Evolutionary conservation across 257 asterid genomes (phyloP), one percentile per base, ranked within the genome.

Genomic region (Capsicum chinense): DNA sequence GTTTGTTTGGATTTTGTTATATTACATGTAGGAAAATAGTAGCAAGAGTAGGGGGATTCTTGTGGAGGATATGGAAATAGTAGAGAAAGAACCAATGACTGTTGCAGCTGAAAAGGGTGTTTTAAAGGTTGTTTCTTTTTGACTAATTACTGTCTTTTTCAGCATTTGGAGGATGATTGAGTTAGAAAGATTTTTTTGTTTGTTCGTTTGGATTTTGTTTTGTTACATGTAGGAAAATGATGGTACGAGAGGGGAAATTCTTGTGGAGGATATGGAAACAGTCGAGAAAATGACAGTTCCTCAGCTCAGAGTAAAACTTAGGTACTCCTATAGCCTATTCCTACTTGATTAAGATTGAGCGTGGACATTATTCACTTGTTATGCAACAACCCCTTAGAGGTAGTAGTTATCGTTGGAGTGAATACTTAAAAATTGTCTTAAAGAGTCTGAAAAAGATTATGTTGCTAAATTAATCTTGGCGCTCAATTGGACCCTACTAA

Each of bases 201-300:
- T 63, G 39, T 71, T 17, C 79, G 80, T 64, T 64, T 81, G 6
- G 84, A 85, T 79, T 84, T 87, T 71, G 15, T 83, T 81, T 64
- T 81, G 6, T 73, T 86, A 79, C 63, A 85, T 85, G 67, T 85
- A 93, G 97, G 92, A 73, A 48, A 85, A 76, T 83, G 68, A 37
- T 39, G 64, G 10, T 42, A 50, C 50, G 54, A 56, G 11, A 78
- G 82, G 59, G 76, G 91, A 83, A 84, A 85, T 79, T 84, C 87
- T 81, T 84, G 92, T 85, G 84, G 89, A 90, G 85, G 92, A 90
- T 78, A 73, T 83, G 78, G 88, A 42, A 50, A 79, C 84, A 54
- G 56, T 90, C 82, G 95, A 91, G 84, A 90, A 88, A 86, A 89
- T 93, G 95, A 90, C 97, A 26, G 88, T 95, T 84, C 89, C 91